These are phyloP conservation scores for Acanthamoeba castellanii DNA, from an alignment of 208 protist genomes.

Conservation along the genomic window DNA sequence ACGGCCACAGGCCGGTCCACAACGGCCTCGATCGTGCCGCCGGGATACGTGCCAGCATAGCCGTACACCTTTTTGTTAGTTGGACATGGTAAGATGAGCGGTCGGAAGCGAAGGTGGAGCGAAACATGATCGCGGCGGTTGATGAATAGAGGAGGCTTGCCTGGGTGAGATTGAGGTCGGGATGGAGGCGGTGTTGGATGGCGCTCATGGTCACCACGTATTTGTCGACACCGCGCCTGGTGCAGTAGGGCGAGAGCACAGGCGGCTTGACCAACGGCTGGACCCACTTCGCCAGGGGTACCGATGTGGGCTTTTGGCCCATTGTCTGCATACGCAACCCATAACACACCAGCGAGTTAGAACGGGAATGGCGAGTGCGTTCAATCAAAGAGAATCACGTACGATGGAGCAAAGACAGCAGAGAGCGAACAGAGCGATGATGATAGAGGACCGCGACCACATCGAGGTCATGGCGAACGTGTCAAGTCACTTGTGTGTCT, in stretches of 20 bases:
- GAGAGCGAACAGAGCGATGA: too few species aligned
- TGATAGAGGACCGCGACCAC: too few species aligned
- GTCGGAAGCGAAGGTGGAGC: background rate
- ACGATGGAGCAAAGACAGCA: background rate
- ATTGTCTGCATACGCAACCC: background rate
- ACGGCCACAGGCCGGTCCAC: slow-evolving; percentile 2
- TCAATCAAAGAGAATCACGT: background rate
- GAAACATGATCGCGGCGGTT: background rate
- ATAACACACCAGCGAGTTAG: background rate
- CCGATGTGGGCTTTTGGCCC: background rate
- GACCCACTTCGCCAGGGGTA: slow-evolving; percentile 26
- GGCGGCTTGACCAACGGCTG: slow-evolving; percentile 49
- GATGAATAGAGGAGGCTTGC: background rate
- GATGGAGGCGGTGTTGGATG: slow-evolving; percentile 43
- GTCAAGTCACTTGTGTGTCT: too few species aligned
- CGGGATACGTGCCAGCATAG: slow-evolving; percentile 38
- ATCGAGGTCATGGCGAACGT: too few species aligned
- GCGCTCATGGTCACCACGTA: background rate
- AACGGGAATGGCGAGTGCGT: background rate
- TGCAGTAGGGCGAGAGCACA: background rate
- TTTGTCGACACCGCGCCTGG: background rate
- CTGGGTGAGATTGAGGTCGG: background rate
- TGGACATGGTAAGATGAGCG: background rate
- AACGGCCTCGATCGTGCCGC: slow-evolving; percentile 1
- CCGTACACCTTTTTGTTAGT: background rate